Conservation (phyloP, 2,329 filamentous ascomycete genomes). For the Alternaria gaisen region DNA sequence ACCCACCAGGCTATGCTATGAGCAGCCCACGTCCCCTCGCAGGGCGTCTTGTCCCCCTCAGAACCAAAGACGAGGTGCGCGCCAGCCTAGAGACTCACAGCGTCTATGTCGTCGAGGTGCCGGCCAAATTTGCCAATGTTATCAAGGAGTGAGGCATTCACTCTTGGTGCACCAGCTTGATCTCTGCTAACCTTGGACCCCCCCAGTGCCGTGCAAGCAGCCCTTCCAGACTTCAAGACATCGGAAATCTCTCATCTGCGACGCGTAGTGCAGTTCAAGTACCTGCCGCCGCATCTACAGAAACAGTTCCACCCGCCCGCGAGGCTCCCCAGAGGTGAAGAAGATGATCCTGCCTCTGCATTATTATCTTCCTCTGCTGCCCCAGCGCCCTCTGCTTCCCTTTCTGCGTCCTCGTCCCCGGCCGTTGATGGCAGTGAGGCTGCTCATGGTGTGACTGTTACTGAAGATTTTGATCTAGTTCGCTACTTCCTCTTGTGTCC, state of each 20-base stretch:
- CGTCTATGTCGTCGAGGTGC: slow-evolving; percentile 76
- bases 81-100: slow-evolving; percentile 63
- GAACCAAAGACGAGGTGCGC: slow-evolving; percentile 61
- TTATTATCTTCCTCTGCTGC: slow-evolving; percentile 39
- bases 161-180: slow-evolving; percentile 17
- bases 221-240: slow-evolving; percentile 54
- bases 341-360: slow-evolving; percentile 41
- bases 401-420: slow-evolving; percentile 11
- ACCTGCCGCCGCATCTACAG: slow-evolving; percentile 70
- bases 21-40: slow-evolving; percentile 28
- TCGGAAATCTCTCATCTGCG: slow-evolving; percentile 69
- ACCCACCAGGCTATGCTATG: slow-evolving; percentile 35
- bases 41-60: slow-evolving; percentile 51
- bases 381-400: slow-evolving; percentile 20
- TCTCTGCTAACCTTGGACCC: slow-evolving; percentile 26
- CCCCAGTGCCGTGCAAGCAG: slow-evolving; percentile 57
- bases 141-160: slow-evolving; percentile 71
- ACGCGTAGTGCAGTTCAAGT: slow-evolving; percentile 75
- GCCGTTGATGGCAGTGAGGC: slow-evolving; percentile 17
- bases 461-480: slow-evolving; percentile 46
- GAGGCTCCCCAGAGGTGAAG: slow-evolving; percentile 47
- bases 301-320: slow-evolving; percentile 44
- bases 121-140: slow-evolving; percentile 74
- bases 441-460: slow-evolving; percentile 27
- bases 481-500: slow-evolving; percentile 64